phyloP scores from a whole-genome alignment of 2,329 filamentous ascomycete genomes.

The Fusarium verticillioides region DNA sequence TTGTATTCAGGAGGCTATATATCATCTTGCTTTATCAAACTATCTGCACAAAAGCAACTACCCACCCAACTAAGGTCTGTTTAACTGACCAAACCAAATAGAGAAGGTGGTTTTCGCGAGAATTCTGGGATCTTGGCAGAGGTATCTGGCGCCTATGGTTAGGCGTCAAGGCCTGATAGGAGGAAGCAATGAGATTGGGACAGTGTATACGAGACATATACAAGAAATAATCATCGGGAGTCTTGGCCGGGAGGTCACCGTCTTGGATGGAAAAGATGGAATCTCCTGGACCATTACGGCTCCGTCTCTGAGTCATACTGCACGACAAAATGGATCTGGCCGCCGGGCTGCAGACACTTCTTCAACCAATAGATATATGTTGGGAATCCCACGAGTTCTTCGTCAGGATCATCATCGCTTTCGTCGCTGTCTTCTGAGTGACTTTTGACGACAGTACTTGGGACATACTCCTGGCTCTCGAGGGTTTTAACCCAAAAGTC shows the following conservation, averaged over 20 bases:
- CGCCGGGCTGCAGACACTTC: slow-evolving; percentile 18
- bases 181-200: not conserved
- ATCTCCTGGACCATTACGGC: not conserved
- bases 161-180: not conserved
- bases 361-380: slow-evolving; percentile 9
- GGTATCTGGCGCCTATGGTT: not conserved
- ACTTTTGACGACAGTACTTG: not conserved
- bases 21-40: not conserved
- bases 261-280: not conserved
- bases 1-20: not conserved
- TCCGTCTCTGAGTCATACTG: not conserved
- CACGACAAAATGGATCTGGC: slow-evolving; percentile 17
- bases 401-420: not conserved
- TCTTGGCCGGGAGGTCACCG: not conserved
- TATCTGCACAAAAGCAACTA: not conserved
- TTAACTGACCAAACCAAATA: not conserved
- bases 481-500: slow-evolving; percentile 1
- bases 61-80: not conserved
- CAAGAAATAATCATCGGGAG: not conserved
- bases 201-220: not conserved
- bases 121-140: not conserved
- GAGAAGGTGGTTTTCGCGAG: not conserved
- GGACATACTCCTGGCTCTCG: not conserved
- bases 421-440: not conserved
- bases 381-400: not conserved